phyloP scores from a whole-genome alignment of 164 flowering plant genomes.

The Stephania japonica region DNA sequence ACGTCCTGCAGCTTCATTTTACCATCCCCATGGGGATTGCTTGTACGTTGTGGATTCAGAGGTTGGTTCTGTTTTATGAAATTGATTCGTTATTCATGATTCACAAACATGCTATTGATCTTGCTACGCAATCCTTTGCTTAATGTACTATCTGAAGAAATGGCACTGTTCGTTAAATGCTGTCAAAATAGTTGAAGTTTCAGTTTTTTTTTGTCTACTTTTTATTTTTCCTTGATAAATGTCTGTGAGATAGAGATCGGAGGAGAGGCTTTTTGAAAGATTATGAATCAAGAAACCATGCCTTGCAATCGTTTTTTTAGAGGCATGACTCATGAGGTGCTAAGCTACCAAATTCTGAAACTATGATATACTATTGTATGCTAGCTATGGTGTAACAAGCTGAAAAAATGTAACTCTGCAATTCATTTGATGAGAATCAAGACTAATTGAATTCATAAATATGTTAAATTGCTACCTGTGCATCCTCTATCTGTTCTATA shows the following conservation, averaged over 20 bases:
- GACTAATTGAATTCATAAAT: neutral
- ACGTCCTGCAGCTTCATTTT: conserved; percentile 83
- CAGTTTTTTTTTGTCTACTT: neutral
- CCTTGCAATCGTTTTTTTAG: neutral
- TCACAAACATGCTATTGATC: neutral
- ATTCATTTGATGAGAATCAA: neutral
- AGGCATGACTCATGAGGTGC: neutral
- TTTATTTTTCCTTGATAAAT: neutral
- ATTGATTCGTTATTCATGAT: too few relatives aligned
- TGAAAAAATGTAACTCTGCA: neutral
- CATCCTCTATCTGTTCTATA: neutral
- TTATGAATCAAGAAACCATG: neutral
- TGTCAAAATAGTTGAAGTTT: neutral
- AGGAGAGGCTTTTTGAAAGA: neutral
- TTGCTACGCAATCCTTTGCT: neutral
- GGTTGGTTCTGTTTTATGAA: conserved; percentile 42
- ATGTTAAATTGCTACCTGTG: neutral
- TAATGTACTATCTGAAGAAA: neutral
- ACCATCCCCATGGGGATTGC: conserved; percentile 52
- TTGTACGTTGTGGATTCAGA: conserved; percentile 88
- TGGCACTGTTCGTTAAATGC: neutral
- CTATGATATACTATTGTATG: neutral
- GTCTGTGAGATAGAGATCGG: neutral
- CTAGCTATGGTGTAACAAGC: neutral
- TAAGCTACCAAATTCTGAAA: neutral